Evolutionary conservation across 192 early-diverging fungal genomes (phyloP).

Genomic region (Backusella mclennaniae): DNA sequence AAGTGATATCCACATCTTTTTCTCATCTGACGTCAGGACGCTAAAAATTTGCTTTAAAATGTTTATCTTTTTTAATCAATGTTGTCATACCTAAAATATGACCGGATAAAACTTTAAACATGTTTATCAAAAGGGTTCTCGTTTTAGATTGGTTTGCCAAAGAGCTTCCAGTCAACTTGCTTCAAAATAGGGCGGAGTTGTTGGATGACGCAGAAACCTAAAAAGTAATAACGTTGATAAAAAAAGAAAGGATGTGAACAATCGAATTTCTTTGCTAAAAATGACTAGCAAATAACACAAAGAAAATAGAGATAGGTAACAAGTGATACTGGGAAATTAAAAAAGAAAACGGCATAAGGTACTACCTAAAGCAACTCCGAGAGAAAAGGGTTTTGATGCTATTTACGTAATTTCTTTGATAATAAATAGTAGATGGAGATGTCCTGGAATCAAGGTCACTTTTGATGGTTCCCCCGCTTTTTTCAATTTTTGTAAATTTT

Average conservation of each 20-base stretch:
- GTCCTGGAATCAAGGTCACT: neutral
- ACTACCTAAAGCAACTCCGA: neutral
- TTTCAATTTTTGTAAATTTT: neutral
- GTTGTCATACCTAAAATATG: neutral
- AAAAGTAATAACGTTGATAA: neutral
- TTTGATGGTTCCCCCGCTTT: neutral
- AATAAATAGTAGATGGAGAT: neutral
- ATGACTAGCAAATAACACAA: neutral
- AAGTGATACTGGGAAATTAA: neutral
- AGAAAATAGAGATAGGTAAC: neutral
- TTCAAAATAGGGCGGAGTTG: constrained; percentile 2
- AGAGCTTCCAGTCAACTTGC: neutral
- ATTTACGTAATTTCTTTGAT: neutral
- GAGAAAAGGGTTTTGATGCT: neutral
- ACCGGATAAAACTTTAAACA: constrained; percentile 1
- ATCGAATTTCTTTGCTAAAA: neutral
- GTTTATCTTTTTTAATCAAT: neutral
- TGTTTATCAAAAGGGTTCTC: neutral
- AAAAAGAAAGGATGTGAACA: neutral
- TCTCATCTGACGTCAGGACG: neutral
- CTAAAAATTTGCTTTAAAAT: neutral
- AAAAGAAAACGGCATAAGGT: neutral
- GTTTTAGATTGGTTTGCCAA: neutral
- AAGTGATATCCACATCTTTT: neutral
- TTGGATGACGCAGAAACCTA: neutral